Base-by-base conservation (phyloP, 2,329 filamentous ascomycete genomes). In the Neobulgaria alba region DNA sequence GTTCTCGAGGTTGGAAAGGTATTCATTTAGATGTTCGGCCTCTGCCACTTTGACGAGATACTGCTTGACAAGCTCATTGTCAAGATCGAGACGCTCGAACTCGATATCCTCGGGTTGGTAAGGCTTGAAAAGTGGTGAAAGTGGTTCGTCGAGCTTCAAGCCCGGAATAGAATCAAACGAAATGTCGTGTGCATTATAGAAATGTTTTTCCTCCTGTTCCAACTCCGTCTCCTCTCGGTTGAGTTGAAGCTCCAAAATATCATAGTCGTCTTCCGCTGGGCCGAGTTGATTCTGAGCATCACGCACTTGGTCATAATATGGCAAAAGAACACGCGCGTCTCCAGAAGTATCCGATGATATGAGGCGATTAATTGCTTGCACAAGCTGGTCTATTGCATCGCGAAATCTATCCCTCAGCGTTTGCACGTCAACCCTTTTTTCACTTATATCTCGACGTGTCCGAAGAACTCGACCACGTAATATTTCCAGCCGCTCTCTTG, bases 181-280 rank as follows among this genome's bases (percentile, higher is more conserved):
- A n/a, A 42, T 14, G 10, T 26, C 31, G 9, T 16, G 14, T 5
- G 42, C 21, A 9, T 38, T 12, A 32, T 52, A 53, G 46, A 51
- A 52, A 15, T 44, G 39, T 5, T 42, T 20, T 41, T 56, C 53
- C 31, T 54, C 49, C 29, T 47, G 32, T 29, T 54, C 50, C 1
- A 53, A 38, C 9, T 48, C 41, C 15, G 44, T 16, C 31, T 52
- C 51, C 23, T 52, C 49, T 5, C 41, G 30, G 3, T 43, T 39
- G n/a, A 54, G 38, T 12, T 36, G 33, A 10, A 20, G 38, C 20
- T 53, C 52, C 10, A 52, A 29, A 12, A 9, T 29, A 21, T 47
- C 49, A 29, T 50, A 46, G 14, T 30, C 36, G 31, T 49, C 33
- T 20, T 54, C 52, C 2, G 31, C 45, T 4, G 46, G 44, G 3